phyloP scores from a whole-genome alignment of 1,284 basidiomycete genomes.

The Lentinula novae-zelandiae region DNA sequence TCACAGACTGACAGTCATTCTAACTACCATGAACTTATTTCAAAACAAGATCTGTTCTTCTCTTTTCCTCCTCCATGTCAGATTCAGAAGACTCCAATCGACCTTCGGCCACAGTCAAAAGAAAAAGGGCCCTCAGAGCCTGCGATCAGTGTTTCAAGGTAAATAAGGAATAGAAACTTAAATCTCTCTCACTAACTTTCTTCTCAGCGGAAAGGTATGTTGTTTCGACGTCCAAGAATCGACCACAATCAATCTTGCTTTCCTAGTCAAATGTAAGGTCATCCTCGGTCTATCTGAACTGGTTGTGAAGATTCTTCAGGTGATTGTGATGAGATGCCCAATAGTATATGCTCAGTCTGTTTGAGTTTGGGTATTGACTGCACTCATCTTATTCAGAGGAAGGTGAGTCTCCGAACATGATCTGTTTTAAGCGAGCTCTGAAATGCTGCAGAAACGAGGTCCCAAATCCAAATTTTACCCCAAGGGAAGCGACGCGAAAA shows the following conservation, averaged over 20 bases:
- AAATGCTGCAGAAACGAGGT: background rate
- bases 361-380: constrained; percentile 2
- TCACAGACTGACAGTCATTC: too few relatives aligned
- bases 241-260: background rate
- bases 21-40: background rate
- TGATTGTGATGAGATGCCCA: background rate
- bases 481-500: background rate
- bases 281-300: too few relatives aligned
- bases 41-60: background rate
- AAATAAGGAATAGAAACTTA: background rate
- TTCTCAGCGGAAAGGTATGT: background rate
- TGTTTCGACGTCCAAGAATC: background rate
- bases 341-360: constrained; percentile 8
- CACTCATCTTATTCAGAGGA: constrained; percentile 3
- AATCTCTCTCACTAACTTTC: background rate
- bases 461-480: background rate
- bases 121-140: background rate
- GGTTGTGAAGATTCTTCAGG: background rate
- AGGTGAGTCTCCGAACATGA: background rate
- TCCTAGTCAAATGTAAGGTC: background rate
- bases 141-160: background rate
- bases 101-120: background rate
- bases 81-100: constrained; percentile 1
- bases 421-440: background rate
- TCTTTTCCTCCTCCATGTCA: background rate